A percentile compares a stretch with the other conserved stretches of the same genome.
Evolutionary conservation across 2,329 filamentous ascomycete species (phyloP).

Genomic region (Pleoardoris graminearum): DNA sequence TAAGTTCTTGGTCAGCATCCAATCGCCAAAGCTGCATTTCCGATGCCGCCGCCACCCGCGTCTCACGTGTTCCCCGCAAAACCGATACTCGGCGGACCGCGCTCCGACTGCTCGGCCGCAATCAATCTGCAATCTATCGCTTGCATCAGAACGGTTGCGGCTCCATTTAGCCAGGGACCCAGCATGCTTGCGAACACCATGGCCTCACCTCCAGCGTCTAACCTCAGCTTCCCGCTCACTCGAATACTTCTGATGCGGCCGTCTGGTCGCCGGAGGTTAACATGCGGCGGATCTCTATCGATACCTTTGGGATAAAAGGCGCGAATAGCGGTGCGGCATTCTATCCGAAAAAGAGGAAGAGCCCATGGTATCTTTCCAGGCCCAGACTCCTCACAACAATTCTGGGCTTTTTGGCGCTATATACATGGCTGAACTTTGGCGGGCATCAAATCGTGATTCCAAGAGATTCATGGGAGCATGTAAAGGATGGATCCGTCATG

Average conservation of each 20-base stretch:
- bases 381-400: slow-evolving; percentile 31
- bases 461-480: slow-evolving; percentile 25
- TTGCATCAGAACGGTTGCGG: slow-evolving; percentile 22
- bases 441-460: slow-evolving; percentile 22
- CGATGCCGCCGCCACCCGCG: slow-evolving; percentile 20
- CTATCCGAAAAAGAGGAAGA: slow-evolving; percentile 22
- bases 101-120: slow-evolving; percentile 8
- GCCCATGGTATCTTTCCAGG: slow-evolving; percentile 23
- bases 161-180: slow-evolving; percentile 34
- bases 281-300: slow-evolving; percentile 36
- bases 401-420: slow-evolving; percentile 26
- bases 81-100: slow-evolving; percentile 5
- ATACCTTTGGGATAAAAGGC: slow-evolving; percentile 31
- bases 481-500: slow-evolving; percentile 26
- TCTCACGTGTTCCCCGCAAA: slow-evolving; percentile 21
- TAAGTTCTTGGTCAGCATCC: slow-evolving; percentile 23
- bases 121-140: slow-evolving; percentile 26
- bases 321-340: slow-evolving; percentile 21
- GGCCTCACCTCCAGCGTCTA: slow-evolving; percentile 19
- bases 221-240: slow-evolving; percentile 1
- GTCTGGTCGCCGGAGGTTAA: neutral
- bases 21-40: slow-evolving; percentile 25
- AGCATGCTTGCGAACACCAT: slow-evolving; percentile 20
- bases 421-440: slow-evolving; percentile 25
- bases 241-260: slow-evolving; percentile 16